A percentile compares a stretch with the other conserved stretches of the same genome.
phyloP scores from a whole-genome alignment of 345 rosid genomes.

The Turnera subulata region DNA sequence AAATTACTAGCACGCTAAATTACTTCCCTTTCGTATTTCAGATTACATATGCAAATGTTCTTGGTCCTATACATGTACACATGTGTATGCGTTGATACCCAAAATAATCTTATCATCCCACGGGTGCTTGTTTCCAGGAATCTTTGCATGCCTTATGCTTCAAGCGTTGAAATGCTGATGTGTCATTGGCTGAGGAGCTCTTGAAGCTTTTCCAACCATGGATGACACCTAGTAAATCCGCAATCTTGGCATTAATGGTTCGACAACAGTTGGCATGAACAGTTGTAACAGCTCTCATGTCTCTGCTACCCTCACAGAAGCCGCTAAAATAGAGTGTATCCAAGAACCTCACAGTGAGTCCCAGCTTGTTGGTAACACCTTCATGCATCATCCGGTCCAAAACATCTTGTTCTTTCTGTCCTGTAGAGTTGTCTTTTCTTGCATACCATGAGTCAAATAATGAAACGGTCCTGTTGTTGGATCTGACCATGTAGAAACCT shows the following conservation, averaged over 20 bases:
- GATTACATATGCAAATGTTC: too few species aligned
- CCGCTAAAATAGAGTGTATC: slow-evolving; percentile 65
- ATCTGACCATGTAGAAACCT: slow-evolving; percentile 57
- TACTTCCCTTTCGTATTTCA: too few species aligned
- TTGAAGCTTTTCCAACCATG: slow-evolving; percentile 57
- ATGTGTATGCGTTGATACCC: too few species aligned
- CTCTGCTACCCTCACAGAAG: slow-evolving; percentile 59
- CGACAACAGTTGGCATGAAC: slow-evolving; percentile 91
- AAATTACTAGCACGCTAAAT: too few species aligned
- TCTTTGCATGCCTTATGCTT: slow-evolving; percentile 4
- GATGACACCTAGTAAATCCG: slow-evolving; percentile 51
- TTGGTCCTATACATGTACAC: too few species aligned
- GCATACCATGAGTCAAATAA: slow-evolving; percentile 61
- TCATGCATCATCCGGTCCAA: slow-evolving; percentile 32
- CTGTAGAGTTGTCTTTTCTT: slow-evolving; percentile 44
- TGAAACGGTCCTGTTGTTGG: slow-evolving; percentile 63
- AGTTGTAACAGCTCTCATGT: slow-evolving; percentile 46
- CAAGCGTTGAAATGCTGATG: neutral
- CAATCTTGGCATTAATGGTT: slow-evolving; percentile 56
- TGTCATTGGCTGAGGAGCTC: neutral
- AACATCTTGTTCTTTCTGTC: slow-evolving; percentile 76
- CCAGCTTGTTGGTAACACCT: slow-evolving; percentile 36
- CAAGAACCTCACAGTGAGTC: slow-evolving; percentile 41
- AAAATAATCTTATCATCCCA: too few species aligned
- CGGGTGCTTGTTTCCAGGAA: slow-evolving; percentile 17